Conservation (phyloP, 2,329 filamentous ascomycete genomes). For the Xylariales sp. region DNA sequence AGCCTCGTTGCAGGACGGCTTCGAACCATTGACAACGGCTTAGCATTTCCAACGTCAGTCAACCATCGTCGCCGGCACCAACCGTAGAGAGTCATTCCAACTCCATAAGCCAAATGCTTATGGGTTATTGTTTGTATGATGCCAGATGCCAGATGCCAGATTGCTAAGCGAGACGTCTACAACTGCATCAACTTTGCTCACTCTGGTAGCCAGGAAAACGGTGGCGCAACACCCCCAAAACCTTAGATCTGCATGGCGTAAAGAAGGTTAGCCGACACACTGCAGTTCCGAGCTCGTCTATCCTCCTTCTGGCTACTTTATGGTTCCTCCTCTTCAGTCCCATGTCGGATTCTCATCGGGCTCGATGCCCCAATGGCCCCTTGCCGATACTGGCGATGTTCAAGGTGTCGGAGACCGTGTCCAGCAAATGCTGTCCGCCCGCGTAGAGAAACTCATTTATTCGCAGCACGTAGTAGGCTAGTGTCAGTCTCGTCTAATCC, state of each 20-base stretch:
- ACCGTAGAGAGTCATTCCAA: not conserved
- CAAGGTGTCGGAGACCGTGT: no score
- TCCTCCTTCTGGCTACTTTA: slow-evolving; percentile 2
- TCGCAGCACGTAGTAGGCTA: no score
- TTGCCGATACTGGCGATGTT: no score
- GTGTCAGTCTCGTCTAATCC: no score
- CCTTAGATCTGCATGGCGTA: slow-evolving; percentile 19
- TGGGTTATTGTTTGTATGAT: not conserved
- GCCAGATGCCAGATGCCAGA: not conserved
- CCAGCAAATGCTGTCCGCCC: no score
- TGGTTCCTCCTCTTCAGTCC: not conserved
- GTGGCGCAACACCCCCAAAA: slow-evolving; percentile 16
- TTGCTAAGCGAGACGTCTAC: slow-evolving; percentile 17
- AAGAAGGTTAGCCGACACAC: slow-evolving; percentile 21
- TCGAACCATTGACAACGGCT: no score
- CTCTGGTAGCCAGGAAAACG: slow-evolving; percentile 10
- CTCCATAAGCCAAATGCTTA: not conserved
- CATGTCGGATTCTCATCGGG: not conserved
- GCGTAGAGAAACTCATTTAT: no score
- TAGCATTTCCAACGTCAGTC: no score
- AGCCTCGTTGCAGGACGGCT: no score
- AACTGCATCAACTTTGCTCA: slow-evolving; percentile 12
- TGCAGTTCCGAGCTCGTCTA: slow-evolving; percentile 13
- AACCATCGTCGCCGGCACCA: not conserved
- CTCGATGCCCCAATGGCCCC: no score